Evolutionary conservation across 2,329 filamentous ascomycete genomes (phyloP), one percentile per base, ranked within the genome.

Genomic region (Thelonectria blattea): DNA sequence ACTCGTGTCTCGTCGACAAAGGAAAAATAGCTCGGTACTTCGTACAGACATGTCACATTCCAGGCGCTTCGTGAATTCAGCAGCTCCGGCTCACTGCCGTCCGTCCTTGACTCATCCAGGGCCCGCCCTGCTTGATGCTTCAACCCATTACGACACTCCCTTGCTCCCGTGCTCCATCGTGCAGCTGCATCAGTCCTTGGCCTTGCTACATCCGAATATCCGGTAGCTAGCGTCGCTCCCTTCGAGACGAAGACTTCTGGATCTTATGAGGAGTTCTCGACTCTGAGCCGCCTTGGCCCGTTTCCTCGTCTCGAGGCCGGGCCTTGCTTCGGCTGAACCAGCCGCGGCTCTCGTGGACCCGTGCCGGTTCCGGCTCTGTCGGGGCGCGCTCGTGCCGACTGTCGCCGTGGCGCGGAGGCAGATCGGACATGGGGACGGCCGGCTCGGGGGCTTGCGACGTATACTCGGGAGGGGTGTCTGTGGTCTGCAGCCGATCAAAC

Each of bases 401-500:
- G 22, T 61, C 63, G 20, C 57, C 65, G 52, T 58, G 60, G 42
- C 55, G 64, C 24, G 53, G 63, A 53, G 65, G 62, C 37, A 61
- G 62, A 27, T 69, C 64, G 10, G 68, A 59, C 63, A 72, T 69
- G 53, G 63, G 65, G 45, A 52, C 53, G 48, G 71, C 60, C 22
- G 65, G 67, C 14, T 71, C 69, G 8, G 73, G 70, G 10, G 67
- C 54, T 12, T 66, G 66, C 14, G 74, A 71, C 8, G 65, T 65
- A 51, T 74, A 70, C 37, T 64, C 67, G 10, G 65, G 64, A 11
- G 71, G 71, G 27, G 67, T 59, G 41, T 71, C 63, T n/a, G 73
- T 69, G n/a, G 63, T 59, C 30, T 70, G 67, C 53, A 63, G 58
- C 50, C 79, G 76, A 69, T 86, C 83, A 65, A 79, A 85, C 54